Percentiles rank a stretch among this genome's conserved stretches.
phyloP scores from a whole-genome alignment of 2,329 filamentous ascomycete species.

The Fusarium pininemorale region DNA sequence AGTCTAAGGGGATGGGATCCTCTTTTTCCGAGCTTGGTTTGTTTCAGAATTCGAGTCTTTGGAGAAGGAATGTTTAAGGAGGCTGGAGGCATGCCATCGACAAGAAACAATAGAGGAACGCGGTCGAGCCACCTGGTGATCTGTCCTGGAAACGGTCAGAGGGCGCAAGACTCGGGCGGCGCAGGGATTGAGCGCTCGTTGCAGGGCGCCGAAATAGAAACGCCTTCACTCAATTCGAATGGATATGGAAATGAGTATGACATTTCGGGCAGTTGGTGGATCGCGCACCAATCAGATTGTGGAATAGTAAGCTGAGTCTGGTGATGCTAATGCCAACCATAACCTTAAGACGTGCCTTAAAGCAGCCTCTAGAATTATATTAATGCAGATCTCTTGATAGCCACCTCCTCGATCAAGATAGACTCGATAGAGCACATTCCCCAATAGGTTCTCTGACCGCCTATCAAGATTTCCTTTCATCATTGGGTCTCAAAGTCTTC shows the following conservation, averaged over 20 bases:
- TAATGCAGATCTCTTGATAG: neutral
- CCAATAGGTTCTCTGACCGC: neutral
- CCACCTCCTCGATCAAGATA: neutral
- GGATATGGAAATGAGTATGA: slow-evolving; percentile 12
- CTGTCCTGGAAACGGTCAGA: slow-evolving; percentile 27
- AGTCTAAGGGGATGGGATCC: slow-evolving; percentile 24
- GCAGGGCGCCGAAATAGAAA: slow-evolving; percentile 27
- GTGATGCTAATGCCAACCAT: neutral
- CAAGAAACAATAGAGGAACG: slow-evolving; percentile 28
- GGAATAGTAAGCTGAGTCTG: neutral
- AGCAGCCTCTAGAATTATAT: neutral
- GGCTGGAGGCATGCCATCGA: slow-evolving; percentile 7
- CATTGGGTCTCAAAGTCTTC: neutral
- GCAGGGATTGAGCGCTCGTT: slow-evolving; percentile 35
- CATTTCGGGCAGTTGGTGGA: neutral
- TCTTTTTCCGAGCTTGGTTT: slow-evolving; percentile 32
- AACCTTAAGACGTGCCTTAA: neutral
- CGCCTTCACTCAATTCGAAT: neutral
- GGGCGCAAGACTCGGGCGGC: slow-evolving; percentile 42
- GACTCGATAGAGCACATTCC: neutral
- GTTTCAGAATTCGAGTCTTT: slow-evolving; percentile 37
- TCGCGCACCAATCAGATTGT: slow-evolving; percentile 7
- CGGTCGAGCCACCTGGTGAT: slow-evolving; percentile 36
- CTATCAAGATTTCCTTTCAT: neutral
- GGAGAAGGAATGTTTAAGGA: slow-evolving; percentile 1